Conservation (phyloP, 768 basidiomycete species). For the Russula ochroleuca region DNA sequence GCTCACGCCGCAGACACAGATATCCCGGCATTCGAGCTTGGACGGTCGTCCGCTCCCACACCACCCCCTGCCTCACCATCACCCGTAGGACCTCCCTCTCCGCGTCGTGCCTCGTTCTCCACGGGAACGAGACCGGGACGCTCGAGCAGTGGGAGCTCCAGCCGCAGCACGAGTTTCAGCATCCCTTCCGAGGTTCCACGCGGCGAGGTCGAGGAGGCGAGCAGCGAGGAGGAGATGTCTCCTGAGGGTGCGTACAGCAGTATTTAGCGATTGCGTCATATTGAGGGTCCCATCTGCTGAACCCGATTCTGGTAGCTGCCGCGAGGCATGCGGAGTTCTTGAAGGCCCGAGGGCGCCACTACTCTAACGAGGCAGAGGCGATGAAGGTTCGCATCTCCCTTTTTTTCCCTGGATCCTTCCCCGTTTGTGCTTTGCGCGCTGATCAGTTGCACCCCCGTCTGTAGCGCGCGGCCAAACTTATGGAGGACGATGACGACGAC, state of each 20-base stretch:
- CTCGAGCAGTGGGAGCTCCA: conserved; percentile 58
- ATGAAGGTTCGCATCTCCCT: conserved; percentile 63
- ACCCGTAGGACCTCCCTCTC: conserved; percentile 44
- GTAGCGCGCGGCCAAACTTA: conserved; percentile 60
- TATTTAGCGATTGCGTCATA: not conserved
- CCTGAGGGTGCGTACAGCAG: conserved; percentile 62
- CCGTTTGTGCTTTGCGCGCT: conserved; percentile 22
- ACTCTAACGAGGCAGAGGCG: conserved; percentile 87
- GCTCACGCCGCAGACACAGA: conserved; percentile 43
- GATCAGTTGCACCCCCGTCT: conserved; percentile 14
- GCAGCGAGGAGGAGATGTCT: conserved; percentile 69
- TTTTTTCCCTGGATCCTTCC: not conserved
- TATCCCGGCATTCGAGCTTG: conserved; percentile 74
- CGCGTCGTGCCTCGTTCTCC: conserved; percentile 70
- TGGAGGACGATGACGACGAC: conserved; percentile 61
- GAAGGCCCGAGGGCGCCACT: conserved; percentile 75
- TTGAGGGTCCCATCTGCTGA: conserved; percentile 6
- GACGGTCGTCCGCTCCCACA: conserved; percentile 33
- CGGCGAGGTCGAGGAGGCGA: conserved; percentile 55
- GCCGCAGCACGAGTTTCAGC: conserved; percentile 66
- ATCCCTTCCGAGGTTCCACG: conserved; percentile 46
- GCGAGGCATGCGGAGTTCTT: conserved; percentile 81
- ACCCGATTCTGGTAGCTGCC: conserved; percentile 49
- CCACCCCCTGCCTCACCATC: conserved; percentile 20
- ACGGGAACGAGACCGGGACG: conserved; percentile 53